phyloP scores from a whole-genome alignment of 306 rosid genomes.

The Malus orientalis region DNA sequence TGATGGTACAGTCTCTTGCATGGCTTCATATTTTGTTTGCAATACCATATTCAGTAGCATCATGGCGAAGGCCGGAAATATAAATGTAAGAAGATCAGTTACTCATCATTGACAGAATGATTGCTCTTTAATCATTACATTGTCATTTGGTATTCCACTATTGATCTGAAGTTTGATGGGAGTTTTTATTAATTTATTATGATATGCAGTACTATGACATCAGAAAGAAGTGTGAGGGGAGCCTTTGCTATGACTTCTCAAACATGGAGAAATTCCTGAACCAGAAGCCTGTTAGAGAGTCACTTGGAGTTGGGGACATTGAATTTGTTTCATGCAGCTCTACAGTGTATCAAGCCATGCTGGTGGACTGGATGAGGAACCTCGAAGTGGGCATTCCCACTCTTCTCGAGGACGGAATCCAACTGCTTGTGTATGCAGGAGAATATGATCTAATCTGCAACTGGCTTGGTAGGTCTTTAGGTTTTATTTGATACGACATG shows the following conservation, averaged over 20 bases:
- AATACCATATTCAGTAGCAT: slow-evolving; percentile 73
- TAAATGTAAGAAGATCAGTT: slow-evolving; percentile 49
- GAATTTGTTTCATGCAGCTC: slow-evolving; percentile 88
- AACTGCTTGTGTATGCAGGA: slow-evolving; percentile 84
- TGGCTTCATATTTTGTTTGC: slow-evolving; percentile 75
- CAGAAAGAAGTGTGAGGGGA: slow-evolving; percentile 79
- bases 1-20: slow-evolving; percentile 72
- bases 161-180: slow-evolving; percentile 23
- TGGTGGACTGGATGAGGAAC: slow-evolving; percentile 95
- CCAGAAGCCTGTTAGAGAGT: slow-evolving; percentile 57
- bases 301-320: slow-evolving; percentile 81
- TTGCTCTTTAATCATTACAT: slow-evolving; percentile 3
- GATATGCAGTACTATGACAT: slow-evolving; percentile 82
- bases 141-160: background rate
- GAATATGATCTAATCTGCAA: slow-evolving; percentile 97
- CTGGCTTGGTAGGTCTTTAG: slow-evolving; percentile 71
- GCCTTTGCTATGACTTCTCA: slow-evolving; percentile 92
- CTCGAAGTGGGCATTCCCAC: slow-evolving; percentile 89
- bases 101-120: background rate
- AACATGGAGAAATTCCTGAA: slow-evolving; percentile 84
- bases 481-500: background rate
- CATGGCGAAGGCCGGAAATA: slow-evolving; percentile 58
- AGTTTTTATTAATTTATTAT: background rate
- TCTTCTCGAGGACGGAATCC: slow-evolving; percentile 91
- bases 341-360: slow-evolving; percentile 84